Evolutionary conservation across 768 basidiomycete species (phyloP), one percentile per base, ranked within the genome.

Genomic region (Suillus variegatus): DNA sequence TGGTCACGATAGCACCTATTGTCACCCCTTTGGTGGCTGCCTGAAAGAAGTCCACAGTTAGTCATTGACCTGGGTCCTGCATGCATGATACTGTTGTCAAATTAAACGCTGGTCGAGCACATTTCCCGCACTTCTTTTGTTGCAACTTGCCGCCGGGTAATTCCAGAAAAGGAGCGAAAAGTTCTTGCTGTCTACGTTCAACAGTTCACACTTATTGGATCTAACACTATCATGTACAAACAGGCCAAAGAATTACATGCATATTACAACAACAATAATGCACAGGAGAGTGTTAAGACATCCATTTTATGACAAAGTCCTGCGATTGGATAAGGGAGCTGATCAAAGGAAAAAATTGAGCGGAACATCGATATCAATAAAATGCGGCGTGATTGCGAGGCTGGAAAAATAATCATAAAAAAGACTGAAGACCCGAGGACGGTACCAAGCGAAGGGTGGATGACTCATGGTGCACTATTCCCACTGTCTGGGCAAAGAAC

Each of bases 371-470:
- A 35, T 22, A 60, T 58, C 28, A 58, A 60, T 60, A 9, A 41
- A 58, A 28, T 20, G 57, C 40, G 57, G 57, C 25, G 25, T 58
- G 18, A 40, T 28, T 58, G 32, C 12, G 18, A 61, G 13, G 25
- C 56, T 38, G 32, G 20, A 35, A 52, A 32, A 35, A 38, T 8
- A 8, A 61, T 64, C 35, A 62, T 36, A 63, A 7, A 20, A n/a
- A 40, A 32, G 36, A 61, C 28, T 38, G 63, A 25, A 63, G 43
- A 14, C 41, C 32, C 13, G 63, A 64, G 22, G 63, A 36, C 20
- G 63, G 25, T 36, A 64, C 40, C 43, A 64, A 36, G 25, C 60
- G 63, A 14, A 64, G 58, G 36, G 49, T 58, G 28, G 61, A 41
- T 22, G 41, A 28, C n/a, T 22, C 61, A n/a, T 43, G 43, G 16